Conservation (phyloP, 305 asterid genomes). For the Nicotiana rustica region DNA sequence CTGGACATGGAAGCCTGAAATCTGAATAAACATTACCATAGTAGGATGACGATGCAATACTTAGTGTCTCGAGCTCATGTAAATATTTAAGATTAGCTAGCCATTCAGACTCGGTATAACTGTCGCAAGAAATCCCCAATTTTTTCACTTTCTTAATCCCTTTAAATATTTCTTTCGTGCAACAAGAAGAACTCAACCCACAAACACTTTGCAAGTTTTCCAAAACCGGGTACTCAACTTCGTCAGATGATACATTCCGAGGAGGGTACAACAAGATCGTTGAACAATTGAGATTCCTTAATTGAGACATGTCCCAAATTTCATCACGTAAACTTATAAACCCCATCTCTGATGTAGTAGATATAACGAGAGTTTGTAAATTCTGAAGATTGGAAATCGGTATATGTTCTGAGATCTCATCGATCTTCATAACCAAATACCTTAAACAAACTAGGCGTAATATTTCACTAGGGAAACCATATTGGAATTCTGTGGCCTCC, state of each 20-base stretch:
- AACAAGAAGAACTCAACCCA: not conserved
- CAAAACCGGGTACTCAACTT: not conserved
- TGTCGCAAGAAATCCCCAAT: not conserved
- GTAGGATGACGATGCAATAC: not conserved
- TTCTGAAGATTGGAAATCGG: not conserved
- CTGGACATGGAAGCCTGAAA: not conserved
- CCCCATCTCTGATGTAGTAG: not conserved
- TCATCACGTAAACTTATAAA: not conserved
- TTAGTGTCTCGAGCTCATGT: not conserved
- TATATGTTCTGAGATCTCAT: not conserved
- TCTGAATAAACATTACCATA: not conserved
- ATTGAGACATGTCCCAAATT: not conserved
- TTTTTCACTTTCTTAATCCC: too few species aligned
- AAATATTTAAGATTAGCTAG: not conserved
- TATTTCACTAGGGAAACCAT: not conserved
- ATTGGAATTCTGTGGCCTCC: not conserved
- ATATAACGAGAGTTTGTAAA: not conserved
- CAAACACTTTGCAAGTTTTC: conserved; percentile 3
- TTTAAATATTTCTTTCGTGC: not conserved
- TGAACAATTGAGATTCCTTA: not conserved
- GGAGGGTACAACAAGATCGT: not conserved
- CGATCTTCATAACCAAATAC: not conserved
- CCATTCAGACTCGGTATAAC: not conserved
- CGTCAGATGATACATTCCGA: not conserved
- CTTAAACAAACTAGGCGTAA: too few species aligned